Percentiles rank a stretch among this genome's conserved stretches.
phyloP scores from a whole-genome alignment of 1,284 basidiomycete genomes.

The Caloboletus firmus region DNA sequence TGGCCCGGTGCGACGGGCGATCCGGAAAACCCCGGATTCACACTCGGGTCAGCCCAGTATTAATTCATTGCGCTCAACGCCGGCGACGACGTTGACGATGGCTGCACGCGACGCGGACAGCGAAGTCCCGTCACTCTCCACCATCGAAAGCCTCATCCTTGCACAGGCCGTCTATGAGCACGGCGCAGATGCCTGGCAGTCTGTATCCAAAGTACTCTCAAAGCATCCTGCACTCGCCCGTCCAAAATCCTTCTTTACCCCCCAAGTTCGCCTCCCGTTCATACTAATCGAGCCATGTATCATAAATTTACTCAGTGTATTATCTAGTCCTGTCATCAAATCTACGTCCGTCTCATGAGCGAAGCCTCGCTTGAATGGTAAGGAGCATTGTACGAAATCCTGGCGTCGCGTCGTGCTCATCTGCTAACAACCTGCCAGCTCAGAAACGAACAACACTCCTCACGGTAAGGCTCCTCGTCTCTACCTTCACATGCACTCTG shows the following conservation, averaged over 20 bases:
- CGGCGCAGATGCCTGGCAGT: slow-evolving; percentile 72
- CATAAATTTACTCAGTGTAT: slow-evolving; percentile 21
- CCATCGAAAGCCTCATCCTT: slow-evolving; percentile 70
- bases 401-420: slow-evolving; percentile 13
- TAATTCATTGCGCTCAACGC: background rate
- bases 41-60: slow-evolving; percentile 2
- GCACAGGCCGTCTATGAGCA: slow-evolving; percentile 84
- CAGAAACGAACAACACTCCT: slow-evolving; percentile 40
- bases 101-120: slow-evolving; percentile 7
- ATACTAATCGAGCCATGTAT: slow-evolving; percentile 10
- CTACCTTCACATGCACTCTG: background rate
- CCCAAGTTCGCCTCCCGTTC: slow-evolving; percentile 48
- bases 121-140: slow-evolving; percentile 37
- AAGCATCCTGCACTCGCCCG: slow-evolving; percentile 65
- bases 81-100: slow-evolving; percentile 17
- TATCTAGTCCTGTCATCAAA: slow-evolving; percentile 62
- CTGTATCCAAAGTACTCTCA: slow-evolving; percentile 64
- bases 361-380: slow-evolving; percentile 69
- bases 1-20: background rate
- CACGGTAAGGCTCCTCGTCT: slow-evolving; percentile 39
- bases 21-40: slow-evolving; percentile 27
- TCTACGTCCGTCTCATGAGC: slow-evolving; percentile 68
- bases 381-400: slow-evolving; percentile 24
- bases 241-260: slow-evolving; percentile 64
- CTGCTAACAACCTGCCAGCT: slow-evolving; percentile 30